Evolutionary conservation across 345 rosid species (phyloP), one percentile per base, ranked within the genome.

Genomic region (Euphorbia pulcherrima): DNA sequence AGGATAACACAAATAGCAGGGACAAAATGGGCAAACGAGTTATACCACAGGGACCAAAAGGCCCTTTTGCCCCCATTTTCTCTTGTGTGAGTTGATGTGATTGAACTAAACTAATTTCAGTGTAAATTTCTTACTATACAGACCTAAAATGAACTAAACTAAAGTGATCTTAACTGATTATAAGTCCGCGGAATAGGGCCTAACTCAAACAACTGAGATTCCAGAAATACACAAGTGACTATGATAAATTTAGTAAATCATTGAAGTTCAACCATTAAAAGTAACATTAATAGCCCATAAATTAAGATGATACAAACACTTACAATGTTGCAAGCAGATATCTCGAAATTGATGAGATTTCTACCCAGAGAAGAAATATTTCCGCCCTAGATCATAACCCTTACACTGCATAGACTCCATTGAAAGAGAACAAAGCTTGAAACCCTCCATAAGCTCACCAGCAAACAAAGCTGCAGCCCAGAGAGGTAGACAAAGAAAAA

Each of bases 401-500:
- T 65, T 50, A 30, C n/a, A 65, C 58, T 30, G 60, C 47, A 52
- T 1, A 27, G 0, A 35, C 47, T 67, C 61, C 21, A 33, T 53
- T 3, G 23, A 35, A 23, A 20, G 10, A 44, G 39, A 16, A 27
- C 18, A n/a, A 29, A 16, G 23, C 68, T 52, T n/a, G 62, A 60
- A 28, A 73, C 30, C 23, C 60, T 69, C 63, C 63, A 20, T 17
- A 39, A n/a, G 56, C 56, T 40, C 59, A 47, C 30, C 37, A 41
- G 29, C 37, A 41, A 63, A 46, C 59, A 47, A 56, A 65, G 51
- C 65, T 56, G 64, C 64, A 72, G 47, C 12, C 63, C 35, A 65
- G 21, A 57, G 10, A 29, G 23, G 46, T 10, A 64, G 46, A 21
- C 41, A 29, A 40, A 7, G 4, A n/a, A 56, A 13, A 46, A 41